A percentile compares a stretch with the other conserved stretches of the same genome.
phyloP scores from a whole-genome alignment of 306 rosid genomes.

The Arachis stenosperma region DNA sequence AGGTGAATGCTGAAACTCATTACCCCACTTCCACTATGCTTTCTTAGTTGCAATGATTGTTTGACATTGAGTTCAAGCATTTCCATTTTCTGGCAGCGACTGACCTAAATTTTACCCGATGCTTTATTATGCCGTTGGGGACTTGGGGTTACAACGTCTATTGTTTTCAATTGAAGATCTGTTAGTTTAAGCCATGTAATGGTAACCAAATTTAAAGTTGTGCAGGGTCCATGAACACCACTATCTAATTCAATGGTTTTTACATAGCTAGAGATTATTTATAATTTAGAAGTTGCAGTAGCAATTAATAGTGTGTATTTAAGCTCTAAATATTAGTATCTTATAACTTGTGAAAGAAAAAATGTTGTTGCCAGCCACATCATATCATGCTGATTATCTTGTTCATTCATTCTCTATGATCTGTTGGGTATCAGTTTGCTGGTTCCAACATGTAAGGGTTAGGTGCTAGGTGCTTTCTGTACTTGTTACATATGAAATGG shows the following conservation, averaged over 20 bases:
- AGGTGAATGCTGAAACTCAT: slow-evolving; percentile 53
- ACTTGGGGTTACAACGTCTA: too few relatives aligned
- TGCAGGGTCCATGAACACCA: background rate
- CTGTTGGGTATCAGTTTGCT: slow-evolving; percentile 4
- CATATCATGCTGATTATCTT: background rate
- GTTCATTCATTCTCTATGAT: slow-evolving; percentile 4
- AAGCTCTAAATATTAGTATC: slow-evolving; percentile 1
- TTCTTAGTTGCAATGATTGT: background rate
- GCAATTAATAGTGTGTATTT: background rate
- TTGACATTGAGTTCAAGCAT: too few relatives aligned
- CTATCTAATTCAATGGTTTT: background rate
- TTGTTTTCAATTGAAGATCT: background rate
- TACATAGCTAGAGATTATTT: background rate
- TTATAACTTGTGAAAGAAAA: background rate
- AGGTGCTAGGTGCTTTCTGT: background rate
- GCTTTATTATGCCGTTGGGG: too few relatives aligned
- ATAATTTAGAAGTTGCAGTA: background rate
- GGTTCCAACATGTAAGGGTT: background rate
- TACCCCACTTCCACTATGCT: background rate
- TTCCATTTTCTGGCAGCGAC: too few relatives aligned
- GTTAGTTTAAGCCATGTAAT: too few relatives aligned
- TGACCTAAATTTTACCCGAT: too few relatives aligned
- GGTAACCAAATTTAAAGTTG: background rate
- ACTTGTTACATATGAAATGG: background rate
- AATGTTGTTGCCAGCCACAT: background rate